Conservation (phyloP, 192 early-diverging fungal species). For the Pecoramyces ruminantium region DNA sequence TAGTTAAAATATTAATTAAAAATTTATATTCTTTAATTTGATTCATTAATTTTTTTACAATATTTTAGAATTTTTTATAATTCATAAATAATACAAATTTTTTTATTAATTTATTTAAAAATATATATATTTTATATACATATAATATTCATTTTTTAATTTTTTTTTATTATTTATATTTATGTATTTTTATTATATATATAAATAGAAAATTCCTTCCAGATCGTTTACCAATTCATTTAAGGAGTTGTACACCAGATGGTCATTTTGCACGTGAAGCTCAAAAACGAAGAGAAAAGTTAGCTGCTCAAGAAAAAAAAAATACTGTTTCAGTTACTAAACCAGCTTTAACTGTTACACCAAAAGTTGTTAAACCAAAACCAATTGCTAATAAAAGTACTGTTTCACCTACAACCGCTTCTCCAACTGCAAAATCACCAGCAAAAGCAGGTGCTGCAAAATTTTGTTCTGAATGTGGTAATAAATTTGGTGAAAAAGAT, state of each 20-base stretch:
- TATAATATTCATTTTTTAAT: too few species aligned
- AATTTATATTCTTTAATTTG: too few species aligned
- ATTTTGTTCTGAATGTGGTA: not conserved
- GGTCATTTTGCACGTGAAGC: not conserved
- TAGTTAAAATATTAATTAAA: too few species aligned
- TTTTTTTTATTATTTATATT: too few species aligned
- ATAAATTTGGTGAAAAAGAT: not conserved
- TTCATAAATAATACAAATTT: too few species aligned
- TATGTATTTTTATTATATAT: too few species aligned
- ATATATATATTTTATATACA: too few species aligned
- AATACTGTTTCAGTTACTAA: not conserved
- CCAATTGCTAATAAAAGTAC: not conserved
- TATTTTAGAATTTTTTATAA: too few species aligned
- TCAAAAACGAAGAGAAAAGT: not conserved
- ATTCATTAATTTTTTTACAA: too few species aligned
- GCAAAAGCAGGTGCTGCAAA: not conserved
- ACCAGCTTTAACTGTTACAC: not conserved
- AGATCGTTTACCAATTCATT: not conserved
- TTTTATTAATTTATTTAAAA: too few species aligned
- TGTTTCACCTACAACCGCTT: not conserved
- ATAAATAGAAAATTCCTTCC: not conserved
- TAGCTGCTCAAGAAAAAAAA: not conserved
- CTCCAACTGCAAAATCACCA: not conserved
- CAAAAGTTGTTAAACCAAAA: not conserved
- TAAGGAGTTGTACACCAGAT: not conserved